A percentile compares a stretch with the other conserved stretches of the same genome.
Evolutionary conservation across 139 green algal genomes (phyloP).

Genomic region (Tetradesmus obliquus): DNA sequence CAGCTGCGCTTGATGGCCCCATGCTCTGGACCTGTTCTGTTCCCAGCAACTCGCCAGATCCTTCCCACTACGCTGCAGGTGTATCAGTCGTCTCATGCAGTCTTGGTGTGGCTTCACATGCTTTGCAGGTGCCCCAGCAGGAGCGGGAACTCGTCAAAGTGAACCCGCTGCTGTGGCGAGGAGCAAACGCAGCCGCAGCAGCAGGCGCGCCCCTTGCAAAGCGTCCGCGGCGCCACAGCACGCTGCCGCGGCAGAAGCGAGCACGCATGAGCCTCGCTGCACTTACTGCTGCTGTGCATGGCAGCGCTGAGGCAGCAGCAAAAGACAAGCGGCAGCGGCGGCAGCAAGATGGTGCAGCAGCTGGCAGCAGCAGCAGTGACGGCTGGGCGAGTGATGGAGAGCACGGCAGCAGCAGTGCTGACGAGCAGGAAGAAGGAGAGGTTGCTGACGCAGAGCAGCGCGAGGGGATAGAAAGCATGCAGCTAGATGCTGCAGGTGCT

Average conservation of each 20-base stretch:
- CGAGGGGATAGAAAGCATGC: background rate
- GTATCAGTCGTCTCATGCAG: too few relatives aligned
- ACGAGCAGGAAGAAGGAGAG: background rate
- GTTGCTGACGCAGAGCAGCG: constrained; percentile 3
- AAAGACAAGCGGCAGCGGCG: background rate
- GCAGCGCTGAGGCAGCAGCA: too few relatives aligned
- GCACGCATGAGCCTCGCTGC: background rate
- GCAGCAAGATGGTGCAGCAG: background rate
- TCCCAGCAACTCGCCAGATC: too few relatives aligned
- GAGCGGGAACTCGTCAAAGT: constrained; percentile 52
- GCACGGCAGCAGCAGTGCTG: background rate
- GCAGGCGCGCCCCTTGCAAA: background rate
- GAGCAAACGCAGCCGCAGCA: background rate
- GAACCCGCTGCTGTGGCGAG: constrained; percentile 34
- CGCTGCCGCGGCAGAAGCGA: constrained; percentile 36
- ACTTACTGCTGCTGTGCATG: background rate
- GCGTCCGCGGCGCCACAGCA: constrained; percentile 33
- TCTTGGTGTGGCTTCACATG: background rate
- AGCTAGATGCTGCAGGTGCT: background rate
- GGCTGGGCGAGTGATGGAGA: background rate
- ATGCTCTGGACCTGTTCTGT: too few relatives aligned
- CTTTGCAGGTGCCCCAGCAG: constrained; percentile 32
- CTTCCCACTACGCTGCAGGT: too few relatives aligned
- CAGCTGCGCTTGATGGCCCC: background rate
- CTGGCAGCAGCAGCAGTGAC: background rate